Percentiles rank a stretch among this genome's conserved stretches.
phyloP scores from a whole-genome alignment of 1,284 basidiomycete genomes.

The Rhodotorula sp. region DNA sequence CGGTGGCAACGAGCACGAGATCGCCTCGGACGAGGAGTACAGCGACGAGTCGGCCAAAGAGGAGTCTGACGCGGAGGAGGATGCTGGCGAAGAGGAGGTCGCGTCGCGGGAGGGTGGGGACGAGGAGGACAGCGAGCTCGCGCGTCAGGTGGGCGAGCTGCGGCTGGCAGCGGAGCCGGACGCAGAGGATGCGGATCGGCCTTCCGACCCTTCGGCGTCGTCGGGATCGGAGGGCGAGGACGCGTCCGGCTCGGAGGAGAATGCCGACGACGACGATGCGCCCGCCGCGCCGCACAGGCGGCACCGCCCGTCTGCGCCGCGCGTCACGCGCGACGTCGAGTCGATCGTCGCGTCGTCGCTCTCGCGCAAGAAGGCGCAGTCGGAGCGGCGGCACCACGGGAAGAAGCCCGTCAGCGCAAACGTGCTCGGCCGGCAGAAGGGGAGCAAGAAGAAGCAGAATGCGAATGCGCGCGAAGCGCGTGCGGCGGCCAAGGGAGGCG shows the following conservation, averaged over 20 bases:
- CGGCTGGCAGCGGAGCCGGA: not conserved
- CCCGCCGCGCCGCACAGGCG: constrained; percentile 1
- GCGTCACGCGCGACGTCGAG: constrained; percentile 24
- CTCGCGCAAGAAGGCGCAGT: constrained; percentile 25
- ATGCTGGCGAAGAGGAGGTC: not conserved
- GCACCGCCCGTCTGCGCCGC: constrained; percentile 6
- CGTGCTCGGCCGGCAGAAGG: constrained; percentile 44
- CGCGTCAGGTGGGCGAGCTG: not conserved
- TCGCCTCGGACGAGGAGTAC: constrained; percentile 46
- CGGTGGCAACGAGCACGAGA: constrained; percentile 20
- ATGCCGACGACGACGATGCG: constrained; percentile 1
- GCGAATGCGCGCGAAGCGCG: constrained; percentile 33
- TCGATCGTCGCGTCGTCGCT: constrained; percentile 37
- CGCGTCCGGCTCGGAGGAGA: constrained; percentile 42
- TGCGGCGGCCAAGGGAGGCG: constrained; percentile 8
- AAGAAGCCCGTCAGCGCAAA: constrained; percentile 43
- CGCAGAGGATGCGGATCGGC: not conserved
- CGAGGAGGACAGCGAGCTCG: not conserved
- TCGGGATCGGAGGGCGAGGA: too few species aligned
- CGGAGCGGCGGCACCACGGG: constrained; percentile 45
- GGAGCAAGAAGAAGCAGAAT: constrained; percentile 47
- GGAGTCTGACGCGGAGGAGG: constrained; percentile 47
- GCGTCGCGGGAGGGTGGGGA: not conserved
- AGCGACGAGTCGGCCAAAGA: constrained; percentile 53
- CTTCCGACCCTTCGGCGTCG: not conserved